A percentile compares a stretch with the other conserved stretches of the same genome.
Conservation (phyloP, 1,139 yeast genomes). For the Groenewaldozyma auringiensis region DNA sequence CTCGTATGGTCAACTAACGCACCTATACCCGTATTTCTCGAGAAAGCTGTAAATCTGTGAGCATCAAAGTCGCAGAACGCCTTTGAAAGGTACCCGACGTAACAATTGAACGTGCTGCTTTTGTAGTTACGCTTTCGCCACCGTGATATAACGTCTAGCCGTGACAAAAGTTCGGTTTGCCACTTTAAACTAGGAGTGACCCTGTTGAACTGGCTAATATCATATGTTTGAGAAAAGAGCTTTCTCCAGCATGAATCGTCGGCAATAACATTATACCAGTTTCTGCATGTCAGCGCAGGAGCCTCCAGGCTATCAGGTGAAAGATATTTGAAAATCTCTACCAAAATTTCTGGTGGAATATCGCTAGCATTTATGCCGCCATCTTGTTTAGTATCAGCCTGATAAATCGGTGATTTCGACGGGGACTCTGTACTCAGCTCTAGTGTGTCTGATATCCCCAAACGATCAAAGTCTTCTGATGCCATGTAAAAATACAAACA, state of each 20-base stretch:
- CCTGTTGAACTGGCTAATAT: conserved; percentile 21
- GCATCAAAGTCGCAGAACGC: conserved; percentile 25
- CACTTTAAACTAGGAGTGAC: conserved; percentile 24
- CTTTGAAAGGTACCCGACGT: conserved; percentile 21
- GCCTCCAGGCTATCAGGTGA: conserved; percentile 27
- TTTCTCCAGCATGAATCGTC: conserved; percentile 31
- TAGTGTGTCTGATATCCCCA: too few relatives aligned
- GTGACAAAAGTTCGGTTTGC: conserved; percentile 27
- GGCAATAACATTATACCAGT: conserved; percentile 27
- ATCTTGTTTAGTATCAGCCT: neutral
- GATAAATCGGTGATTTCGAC: neutral
- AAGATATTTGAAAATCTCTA: conserved; percentile 25
- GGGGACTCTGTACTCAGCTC: neutral
- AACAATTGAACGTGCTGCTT: neutral
- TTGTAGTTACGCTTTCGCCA: conserved; percentile 21
- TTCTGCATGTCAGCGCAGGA: conserved; percentile 27
- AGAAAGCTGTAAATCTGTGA: conserved; percentile 24
- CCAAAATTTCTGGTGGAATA: conserved; percentile 33
- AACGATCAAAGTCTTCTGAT: too few relatives aligned
- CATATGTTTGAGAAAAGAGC: conserved; percentile 20
- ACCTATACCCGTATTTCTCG: conserved; percentile 24
- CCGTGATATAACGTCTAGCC: conserved; percentile 23
- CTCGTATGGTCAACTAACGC: conserved; percentile 28
- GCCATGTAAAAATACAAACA: too few relatives aligned
- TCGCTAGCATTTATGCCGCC: neutral